A percentile compares a stretch with the other conserved stretches of the same genome.
phyloP scores from a whole-genome alignment of 1,284 basidiomycete species.

The Agaricales sp. region DNA sequence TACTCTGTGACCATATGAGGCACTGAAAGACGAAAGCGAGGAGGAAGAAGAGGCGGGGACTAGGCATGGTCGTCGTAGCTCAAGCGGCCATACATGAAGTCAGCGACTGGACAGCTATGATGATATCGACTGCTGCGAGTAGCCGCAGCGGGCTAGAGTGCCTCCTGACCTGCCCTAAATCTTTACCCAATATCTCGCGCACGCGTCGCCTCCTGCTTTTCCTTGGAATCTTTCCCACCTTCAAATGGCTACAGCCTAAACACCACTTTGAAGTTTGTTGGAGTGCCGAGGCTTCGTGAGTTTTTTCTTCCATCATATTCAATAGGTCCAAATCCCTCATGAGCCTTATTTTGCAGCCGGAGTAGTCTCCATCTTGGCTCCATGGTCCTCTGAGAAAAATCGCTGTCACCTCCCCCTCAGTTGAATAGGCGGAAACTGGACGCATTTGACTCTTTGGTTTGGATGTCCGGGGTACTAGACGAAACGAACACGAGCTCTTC shows the following conservation, averaged over 20 bases:
- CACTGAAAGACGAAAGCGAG: constrained; percentile 25
- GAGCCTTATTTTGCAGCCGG: neutral
- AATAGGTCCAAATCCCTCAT: neutral
- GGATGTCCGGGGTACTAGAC: neutral
- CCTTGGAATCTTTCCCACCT: neutral
- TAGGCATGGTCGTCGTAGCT: constrained; percentile 20
- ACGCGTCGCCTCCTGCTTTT: neutral
- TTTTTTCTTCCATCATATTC: neutral
- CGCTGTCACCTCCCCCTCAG: neutral
- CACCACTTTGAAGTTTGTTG: neutral
- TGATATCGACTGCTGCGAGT: neutral
- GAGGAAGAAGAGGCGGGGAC: constrained; percentile 24
- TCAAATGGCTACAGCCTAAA: neutral
- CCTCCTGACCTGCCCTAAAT: neutral
- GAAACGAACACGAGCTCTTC: neutral
- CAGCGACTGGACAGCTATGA: too few species aligned
- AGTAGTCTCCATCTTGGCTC: neutral
- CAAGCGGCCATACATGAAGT: neutral
- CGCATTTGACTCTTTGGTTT: too few species aligned
- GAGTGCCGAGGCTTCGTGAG: neutral
- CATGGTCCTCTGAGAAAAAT: neutral
- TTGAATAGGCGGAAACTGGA: neutral
- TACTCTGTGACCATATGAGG: constrained; percentile 34
- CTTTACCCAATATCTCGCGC: neutral
- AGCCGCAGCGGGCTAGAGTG: neutral